Evolutionary conservation across 805 yeast species (phyloP), one percentile per base, ranked within the genome.

Genomic region (Yamadazyma laniorum): DNA sequence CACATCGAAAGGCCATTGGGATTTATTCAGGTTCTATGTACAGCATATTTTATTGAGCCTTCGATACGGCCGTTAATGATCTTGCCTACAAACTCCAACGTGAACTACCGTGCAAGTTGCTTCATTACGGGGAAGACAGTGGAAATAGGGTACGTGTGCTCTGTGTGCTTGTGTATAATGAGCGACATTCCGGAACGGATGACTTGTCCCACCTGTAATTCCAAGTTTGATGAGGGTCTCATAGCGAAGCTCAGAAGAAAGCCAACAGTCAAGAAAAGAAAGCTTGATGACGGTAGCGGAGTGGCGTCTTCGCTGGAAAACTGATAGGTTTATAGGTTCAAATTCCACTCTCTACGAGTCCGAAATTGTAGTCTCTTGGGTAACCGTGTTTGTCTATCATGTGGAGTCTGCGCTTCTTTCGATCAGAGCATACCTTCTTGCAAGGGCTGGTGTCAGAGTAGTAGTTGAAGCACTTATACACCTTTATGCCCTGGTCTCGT

Each of bases 71-170:
- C 79, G n/a, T 77, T 81, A 31, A 69, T 93, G 18, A 80, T 88
- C 18, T 67, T 86, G 25, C 96, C 97, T 0, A 84, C 91, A 0
- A 83, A 83, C 51, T 77, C 85, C 3, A 80, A 85, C 44, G 93
- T 93, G 18, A 96, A 93, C 61, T 93, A 93, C 59, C 70, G 96
- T 43, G 96, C 99, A 1, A 88, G 95, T 13, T 93, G 99, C 60
- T 91, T 88, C 53, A 64, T 88, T 23, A 88, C 96, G 0, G 90
- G 91, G n/a, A 77, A 80, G 50, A 82, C 90, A 3, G 91, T 93
- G 8, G 97, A 93, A 49, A 75, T 91, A 29, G 99, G 98, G 0
- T 90, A 77, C 51, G 97, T 93, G 4, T 93, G 99, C 60, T 82
- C 95, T 16, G 96, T 93, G 18, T 93, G 99, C 57, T 65, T 91